Conservation (phyloP, 2,329 filamentous ascomycete genomes). For the Incumbomyces delicatus region DNA sequence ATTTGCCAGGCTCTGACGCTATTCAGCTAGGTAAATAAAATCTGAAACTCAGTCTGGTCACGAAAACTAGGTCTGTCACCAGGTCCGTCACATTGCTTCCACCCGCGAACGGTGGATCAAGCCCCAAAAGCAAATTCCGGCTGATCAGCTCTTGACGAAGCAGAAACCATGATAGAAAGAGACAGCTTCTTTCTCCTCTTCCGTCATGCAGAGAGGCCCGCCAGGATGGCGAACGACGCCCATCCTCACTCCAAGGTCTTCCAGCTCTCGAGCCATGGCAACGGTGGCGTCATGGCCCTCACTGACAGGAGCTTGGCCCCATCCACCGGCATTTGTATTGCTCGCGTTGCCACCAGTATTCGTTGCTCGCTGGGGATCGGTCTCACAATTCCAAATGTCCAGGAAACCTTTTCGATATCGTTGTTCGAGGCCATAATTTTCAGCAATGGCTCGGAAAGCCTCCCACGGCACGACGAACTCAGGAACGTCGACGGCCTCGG, state of each 20-base stretch:
- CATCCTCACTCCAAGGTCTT: slow-evolving; percentile 89
- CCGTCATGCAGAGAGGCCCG: slow-evolving; percentile 58
- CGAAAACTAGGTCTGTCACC: too few relatives aligned
- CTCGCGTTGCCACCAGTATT: slow-evolving; percentile 2
- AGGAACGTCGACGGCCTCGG: slow-evolving; percentile 91
- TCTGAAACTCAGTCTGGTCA: too few relatives aligned
- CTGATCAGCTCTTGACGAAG: slow-evolving; percentile 65
- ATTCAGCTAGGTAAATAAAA: too few relatives aligned
- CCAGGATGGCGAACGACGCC: slow-evolving; percentile 66
- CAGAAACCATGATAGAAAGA: slow-evolving; percentile 89
- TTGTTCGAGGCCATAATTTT: slow-evolving; percentile 92
- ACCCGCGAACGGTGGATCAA: too few relatives aligned
- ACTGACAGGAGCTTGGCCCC: not conserved
- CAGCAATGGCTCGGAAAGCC: slow-evolving; percentile 86
- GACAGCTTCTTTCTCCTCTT: slow-evolving; percentile 83
- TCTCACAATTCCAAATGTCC: slow-evolving; percentile 82
- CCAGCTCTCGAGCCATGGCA: slow-evolving; percentile 56
- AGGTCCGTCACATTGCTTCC: too few relatives aligned
- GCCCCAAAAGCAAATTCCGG: not conserved
- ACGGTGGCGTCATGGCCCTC: slow-evolving; percentile 46
- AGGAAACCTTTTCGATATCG: slow-evolving; percentile 86
- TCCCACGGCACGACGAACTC: slow-evolving; percentile 99
- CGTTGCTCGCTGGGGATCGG: slow-evolving; percentile 3
- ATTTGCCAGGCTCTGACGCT: too few relatives aligned
- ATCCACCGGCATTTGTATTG: slow-evolving; percentile 1